Percentiles rank a stretch among this genome's conserved stretches.
Evolutionary conservation across 1,284 basidiomycete genomes (phyloP).

Genomic region (Rhodofomes roseus): DNA sequence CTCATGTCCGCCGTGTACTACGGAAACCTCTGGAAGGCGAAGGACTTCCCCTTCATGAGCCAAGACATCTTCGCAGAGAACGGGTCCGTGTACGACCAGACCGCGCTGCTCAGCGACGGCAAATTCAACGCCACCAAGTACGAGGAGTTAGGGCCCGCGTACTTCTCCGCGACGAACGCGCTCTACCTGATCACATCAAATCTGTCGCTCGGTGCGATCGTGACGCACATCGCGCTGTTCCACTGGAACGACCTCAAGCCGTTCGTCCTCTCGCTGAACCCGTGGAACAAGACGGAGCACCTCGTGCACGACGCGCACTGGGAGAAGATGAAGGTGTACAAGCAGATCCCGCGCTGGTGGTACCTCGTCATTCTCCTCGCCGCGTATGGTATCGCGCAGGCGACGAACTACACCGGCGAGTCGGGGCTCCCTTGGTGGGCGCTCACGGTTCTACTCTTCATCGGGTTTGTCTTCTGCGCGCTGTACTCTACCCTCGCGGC

Average conservation of each 20-base stretch:
- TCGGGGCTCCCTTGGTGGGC: conserved; percentile 53
- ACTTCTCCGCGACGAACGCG: conserved; percentile 30
- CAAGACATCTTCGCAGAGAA: conserved; percentile 31
- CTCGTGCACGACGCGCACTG: conserved; percentile 36
- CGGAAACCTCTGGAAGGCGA: conserved; percentile 30
- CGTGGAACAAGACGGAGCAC: conserved; percentile 25
- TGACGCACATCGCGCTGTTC: conserved; percentile 29
- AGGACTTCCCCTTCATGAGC: conserved; percentile 33
- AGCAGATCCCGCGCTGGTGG: conserved; percentile 61
- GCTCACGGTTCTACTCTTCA: conserved; percentile 39
- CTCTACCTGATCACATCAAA: conserved; percentile 31
- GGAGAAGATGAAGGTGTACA: conserved; percentile 58
- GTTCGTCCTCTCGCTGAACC: conserved; percentile 29
- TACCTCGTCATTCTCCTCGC: conserved; percentile 43
- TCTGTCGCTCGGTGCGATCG: conserved; percentile 28
- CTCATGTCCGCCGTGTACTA: conserved; percentile 32
- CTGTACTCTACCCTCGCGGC: conserved; percentile 45
- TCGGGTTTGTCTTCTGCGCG: conserved; percentile 52
- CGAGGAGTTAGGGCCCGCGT: conserved; percentile 28
- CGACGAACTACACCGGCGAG: conserved; percentile 48
- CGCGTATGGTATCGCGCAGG: conserved; percentile 45
- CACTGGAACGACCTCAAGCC: conserved; percentile 39
- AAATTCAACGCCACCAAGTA: conserved; percentile 29
- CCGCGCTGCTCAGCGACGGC: conserved; percentile 27
- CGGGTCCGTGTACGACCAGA: conserved; percentile 31